Conservation (phyloP, 805 yeast species). For the Priceomyces medius region DNA sequence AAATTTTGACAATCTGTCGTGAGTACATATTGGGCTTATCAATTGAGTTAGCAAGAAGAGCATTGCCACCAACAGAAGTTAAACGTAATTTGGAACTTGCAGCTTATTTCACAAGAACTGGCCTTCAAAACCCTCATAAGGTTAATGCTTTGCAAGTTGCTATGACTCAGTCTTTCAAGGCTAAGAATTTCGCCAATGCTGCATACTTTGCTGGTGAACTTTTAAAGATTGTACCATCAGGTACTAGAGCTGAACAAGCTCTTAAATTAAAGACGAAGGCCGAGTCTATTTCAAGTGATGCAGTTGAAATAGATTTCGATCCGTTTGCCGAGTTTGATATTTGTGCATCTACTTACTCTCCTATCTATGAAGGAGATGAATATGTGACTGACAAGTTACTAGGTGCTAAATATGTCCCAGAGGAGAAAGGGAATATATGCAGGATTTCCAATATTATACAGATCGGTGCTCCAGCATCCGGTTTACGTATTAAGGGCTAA, state of each 20-base stretch:
- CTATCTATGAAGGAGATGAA: conserved; percentile 78
- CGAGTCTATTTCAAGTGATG: conserved; percentile 79
- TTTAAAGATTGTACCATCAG: conserved; percentile 64
- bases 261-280: conserved; percentile 76
- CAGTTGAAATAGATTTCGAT: conserved; percentile 87
- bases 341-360: conserved; percentile 84
- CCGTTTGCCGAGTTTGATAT: conserved; percentile 88
- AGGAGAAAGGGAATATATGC: conserved; percentile 78
- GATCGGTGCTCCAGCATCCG: conserved; percentile 91
- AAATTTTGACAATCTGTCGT: conserved; percentile 69
- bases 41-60: conserved; percentile 86
- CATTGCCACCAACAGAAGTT: conserved; percentile 64
- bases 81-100: conserved; percentile 93
- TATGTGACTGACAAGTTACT: conserved; percentile 76
- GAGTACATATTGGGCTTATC: conserved; percentile 92
- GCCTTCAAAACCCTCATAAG: conserved; percentile 78
- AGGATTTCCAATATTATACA: conserved; percentile 70
- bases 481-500: conserved; percentile 57
- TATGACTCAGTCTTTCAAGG: conserved; percentile 85
- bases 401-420: conserved; percentile 80
- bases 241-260: conserved; percentile 87
- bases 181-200: conserved; percentile 85
- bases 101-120: conserved; percentile 87
- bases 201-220: conserved; percentile 86
- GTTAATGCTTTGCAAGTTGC: conserved; percentile 92